A percentile compares a stretch with the other conserved stretches of the same genome.
These are phyloP conservation scores for Hymenoscyphus repandus DNA, from an alignment of 2,329 filamentous ascomycete species.

Conservation along the genomic window DNA sequence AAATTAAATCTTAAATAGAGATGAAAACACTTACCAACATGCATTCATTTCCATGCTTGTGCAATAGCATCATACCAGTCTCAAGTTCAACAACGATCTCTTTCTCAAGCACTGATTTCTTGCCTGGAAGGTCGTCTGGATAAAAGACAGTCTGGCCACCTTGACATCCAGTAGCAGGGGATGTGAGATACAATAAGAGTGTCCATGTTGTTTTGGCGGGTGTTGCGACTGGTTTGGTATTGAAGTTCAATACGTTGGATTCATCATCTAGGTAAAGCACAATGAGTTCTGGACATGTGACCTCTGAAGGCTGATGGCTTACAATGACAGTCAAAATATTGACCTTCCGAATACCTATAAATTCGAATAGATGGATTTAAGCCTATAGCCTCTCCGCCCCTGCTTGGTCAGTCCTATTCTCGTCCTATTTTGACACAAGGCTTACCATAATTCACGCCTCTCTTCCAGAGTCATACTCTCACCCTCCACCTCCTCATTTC, in stretches of 20 bases:
- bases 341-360: slow-evolving; percentile 78
- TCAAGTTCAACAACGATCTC: slow-evolving; percentile 70
- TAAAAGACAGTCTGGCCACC: slow-evolving; percentile 94
- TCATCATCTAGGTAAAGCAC: slow-evolving; percentile 65
- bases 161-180: slow-evolving; percentile 64
- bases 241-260: slow-evolving; percentile 65
- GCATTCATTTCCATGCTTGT: slow-evolving; percentile 85
- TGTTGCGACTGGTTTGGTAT: slow-evolving; percentile 35
- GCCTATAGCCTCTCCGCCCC: slow-evolving; percentile 79
- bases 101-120: slow-evolving; percentile 42
- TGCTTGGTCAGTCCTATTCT: slow-evolving; percentile 36
- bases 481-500: slow-evolving; percentile 16
- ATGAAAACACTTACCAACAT: slow-evolving; percentile 53
- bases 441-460: slow-evolving; percentile 28
- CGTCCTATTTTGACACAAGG: slow-evolving; percentile 19
- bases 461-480: slow-evolving; percentile 20
- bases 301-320: slow-evolving; percentile 36
- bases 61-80: slow-evolving; percentile 79
- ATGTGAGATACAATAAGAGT: slow-evolving; percentile 79
- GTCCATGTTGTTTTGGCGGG: slow-evolving; percentile 82
- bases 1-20: not conserved
- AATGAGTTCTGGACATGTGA: not conserved
- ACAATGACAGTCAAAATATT: slow-evolving; percentile 94
- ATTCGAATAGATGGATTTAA: slow-evolving; percentile 85
- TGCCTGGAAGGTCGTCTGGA: slow-evolving; percentile 53